Base-by-base conservation (phyloP, 129 eudicot genomes). In the Centella asiatica region DNA sequence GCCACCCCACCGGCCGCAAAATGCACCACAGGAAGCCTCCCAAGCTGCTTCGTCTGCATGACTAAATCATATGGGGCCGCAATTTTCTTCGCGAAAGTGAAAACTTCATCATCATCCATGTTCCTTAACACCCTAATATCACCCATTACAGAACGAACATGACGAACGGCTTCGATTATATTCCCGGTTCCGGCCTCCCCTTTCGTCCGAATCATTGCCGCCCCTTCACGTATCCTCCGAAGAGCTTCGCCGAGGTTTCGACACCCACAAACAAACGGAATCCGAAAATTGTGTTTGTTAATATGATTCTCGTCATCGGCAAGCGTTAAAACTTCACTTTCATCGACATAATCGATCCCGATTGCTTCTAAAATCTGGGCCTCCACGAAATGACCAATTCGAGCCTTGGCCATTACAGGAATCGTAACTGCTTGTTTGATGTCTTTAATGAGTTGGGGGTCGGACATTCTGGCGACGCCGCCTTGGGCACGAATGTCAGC, bases 401-500 rank as follows among this genome's bases (percentile, higher is more conserved):
- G 45, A 9, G 64, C 72, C 39, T 67, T 55, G 5, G 64, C 72
- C 72, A 67, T 67, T 4, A 67, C 63, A 14, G 71, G 62, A 18
- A 67, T 67, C 8, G 71, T 82, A 1, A 78, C 88, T 14, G 88
- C 88, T 50, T 69, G 81, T 44, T 82, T 78, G 37, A 82, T 81
- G 3, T 81, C 87, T 70, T 81, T 81, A 49, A 81, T 81, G 0
- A 77, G 69, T 33, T 81, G 83, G 10, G 84, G 88, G 68, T 82
- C 88, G 28, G 83, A 77, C 84, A 82, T 82, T 0, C 88, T 73
- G 25, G 88, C 83, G 5, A 77, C 88, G 51, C 88, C 88, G 57
- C 88, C 88, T 44, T 82, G 88, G 4, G 84, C 84, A 4, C 88
- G 84, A 57, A 82, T 82, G 53, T 82, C 88, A 15, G 88, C 84